Conservation (phyloP, 2,329 filamentous ascomycete genomes). For the Diaporthe capsici region DNA sequence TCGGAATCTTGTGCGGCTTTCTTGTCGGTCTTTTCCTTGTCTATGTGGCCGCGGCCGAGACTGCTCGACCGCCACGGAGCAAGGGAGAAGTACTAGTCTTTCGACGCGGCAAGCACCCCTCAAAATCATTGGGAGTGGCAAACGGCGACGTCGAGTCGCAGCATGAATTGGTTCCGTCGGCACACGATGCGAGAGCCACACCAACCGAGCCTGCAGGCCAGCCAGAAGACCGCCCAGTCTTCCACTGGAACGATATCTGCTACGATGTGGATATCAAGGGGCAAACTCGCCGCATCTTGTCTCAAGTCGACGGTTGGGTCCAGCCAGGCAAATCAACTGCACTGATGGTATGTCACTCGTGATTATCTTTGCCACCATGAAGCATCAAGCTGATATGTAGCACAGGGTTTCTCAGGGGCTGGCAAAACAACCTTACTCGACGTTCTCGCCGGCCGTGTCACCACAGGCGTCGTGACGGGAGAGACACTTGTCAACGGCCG, state of each 20-base stretch:
- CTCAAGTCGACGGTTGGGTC: constrained; percentile 5
- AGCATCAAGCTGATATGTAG: neutral
- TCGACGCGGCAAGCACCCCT: constrained; percentile 59
- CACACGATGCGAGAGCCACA: neutral
- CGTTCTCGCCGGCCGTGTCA: neutral
- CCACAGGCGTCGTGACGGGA: neutral
- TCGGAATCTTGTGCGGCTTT: constrained; percentile 70
- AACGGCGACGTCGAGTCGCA: constrained; percentile 9
- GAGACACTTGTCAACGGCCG: neutral
- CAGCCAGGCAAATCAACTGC: constrained; percentile 4
- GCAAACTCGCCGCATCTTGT: neutral
- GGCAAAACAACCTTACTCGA: constrained; percentile 8
- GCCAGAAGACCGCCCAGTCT: neutral
- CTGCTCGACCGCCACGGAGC: constrained; percentile 57
- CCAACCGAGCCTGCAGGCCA: neutral
- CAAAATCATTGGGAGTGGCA: neutral
- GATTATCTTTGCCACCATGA: neutral
- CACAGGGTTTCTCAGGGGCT: neutral
- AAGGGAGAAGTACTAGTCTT: constrained; percentile 71
- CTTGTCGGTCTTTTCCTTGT: constrained; percentile 66
- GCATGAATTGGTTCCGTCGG: neutral
- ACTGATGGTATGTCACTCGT: neutral
- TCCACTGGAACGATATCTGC: constrained; percentile 6
- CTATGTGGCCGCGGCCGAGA: constrained; percentile 67
- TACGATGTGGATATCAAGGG: constrained; percentile 6